phyloP scores from a whole-genome alignment of 495 filamentous ascomycete genomes.

The Neurospora tetrasperma region DNA sequence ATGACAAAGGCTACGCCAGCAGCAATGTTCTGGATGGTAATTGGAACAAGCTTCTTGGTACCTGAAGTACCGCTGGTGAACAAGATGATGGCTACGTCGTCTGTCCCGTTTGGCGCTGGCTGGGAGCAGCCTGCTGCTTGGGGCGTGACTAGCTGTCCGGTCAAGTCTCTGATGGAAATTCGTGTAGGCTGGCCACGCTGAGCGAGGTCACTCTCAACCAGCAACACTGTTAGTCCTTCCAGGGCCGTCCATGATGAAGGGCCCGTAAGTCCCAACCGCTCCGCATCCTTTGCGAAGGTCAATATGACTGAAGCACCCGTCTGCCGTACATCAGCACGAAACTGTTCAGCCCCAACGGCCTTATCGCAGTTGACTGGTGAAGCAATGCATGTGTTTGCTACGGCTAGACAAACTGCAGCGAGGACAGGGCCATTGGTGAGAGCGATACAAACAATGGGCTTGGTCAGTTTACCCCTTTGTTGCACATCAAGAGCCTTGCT shows the following conservation, averaged over 20 bases:
- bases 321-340: slow-evolving; percentile 15
- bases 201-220: not conserved
- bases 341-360: slow-evolving; percentile 16
- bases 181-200: not conserved
- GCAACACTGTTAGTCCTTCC: not conserved
- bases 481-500: not conserved
- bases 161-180: not conserved
- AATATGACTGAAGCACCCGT: slow-evolving; percentile 10
- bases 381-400: slow-evolving; percentile 23
- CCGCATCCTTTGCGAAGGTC: slow-evolving; percentile 5
- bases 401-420: slow-evolving; percentile 20
- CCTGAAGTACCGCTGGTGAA: slow-evolving; percentile 40
- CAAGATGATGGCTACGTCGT: slow-evolving; percentile 32
- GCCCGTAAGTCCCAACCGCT: slow-evolving; percentile 5
- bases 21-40: slow-evolving; percentile 28
- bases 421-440: slow-evolving; percentile 27
- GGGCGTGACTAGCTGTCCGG: not conserved
- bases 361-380: slow-evolving; percentile 21
- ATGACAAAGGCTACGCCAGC: slow-evolving; percentile 29
- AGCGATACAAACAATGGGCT: slow-evolving; percentile 25
- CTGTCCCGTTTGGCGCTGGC: slow-evolving; percentile 4
- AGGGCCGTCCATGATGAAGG: not conserved
- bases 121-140: not conserved
- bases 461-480: slow-evolving; percentile 1
- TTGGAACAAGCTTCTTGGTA: slow-evolving; percentile 36